Percentiles rank a stretch among this genome's conserved stretches.
Conservation (phyloP, 108 stramenopile species). For the Discostella stelligeroides region DNA sequence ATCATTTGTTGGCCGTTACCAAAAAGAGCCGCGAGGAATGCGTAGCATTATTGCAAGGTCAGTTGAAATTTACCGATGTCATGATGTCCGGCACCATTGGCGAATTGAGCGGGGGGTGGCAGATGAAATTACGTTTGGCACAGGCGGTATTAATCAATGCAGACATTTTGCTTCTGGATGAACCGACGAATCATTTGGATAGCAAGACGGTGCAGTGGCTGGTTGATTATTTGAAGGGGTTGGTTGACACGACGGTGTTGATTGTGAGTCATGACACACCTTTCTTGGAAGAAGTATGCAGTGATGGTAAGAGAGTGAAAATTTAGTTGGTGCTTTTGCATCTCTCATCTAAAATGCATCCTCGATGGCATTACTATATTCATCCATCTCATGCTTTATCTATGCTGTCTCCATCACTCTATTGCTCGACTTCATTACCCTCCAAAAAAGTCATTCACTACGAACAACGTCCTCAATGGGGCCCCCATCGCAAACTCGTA, state of each 20-base stretch:
- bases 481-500: constrained; percentile 90
- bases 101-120: constrained; percentile 96
- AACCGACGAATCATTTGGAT: constrained; percentile 91
- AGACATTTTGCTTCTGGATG: constrained; percentile 94
- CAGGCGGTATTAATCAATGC: constrained; percentile 83
- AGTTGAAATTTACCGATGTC: constrained; percentile 85
- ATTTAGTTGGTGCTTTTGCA: background rate
- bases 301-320: constrained; percentile 56
- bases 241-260: constrained; percentile 88
- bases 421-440: background rate
- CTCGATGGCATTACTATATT: background rate
- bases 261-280: constrained; percentile 93
- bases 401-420: too few relatives aligned
- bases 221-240: constrained; percentile 70
- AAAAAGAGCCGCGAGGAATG: constrained; percentile 71
- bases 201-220: constrained; percentile 88
- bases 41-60: constrained; percentile 59
- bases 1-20: constrained; percentile 57
- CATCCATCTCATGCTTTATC: too few relatives aligned
- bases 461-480: constrained; percentile 87
- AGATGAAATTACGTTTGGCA: constrained; percentile 92
- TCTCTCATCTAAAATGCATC: background rate
- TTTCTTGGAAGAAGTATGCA: constrained; percentile 92
- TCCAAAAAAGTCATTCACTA: constrained; percentile 94
- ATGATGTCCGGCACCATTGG: constrained; percentile 92